A percentile compares a stretch with the other conserved stretches of the same genome.
phyloP scores from a whole-genome alignment of 306 rosid species.

The Coriaria nepalensis region DNA sequence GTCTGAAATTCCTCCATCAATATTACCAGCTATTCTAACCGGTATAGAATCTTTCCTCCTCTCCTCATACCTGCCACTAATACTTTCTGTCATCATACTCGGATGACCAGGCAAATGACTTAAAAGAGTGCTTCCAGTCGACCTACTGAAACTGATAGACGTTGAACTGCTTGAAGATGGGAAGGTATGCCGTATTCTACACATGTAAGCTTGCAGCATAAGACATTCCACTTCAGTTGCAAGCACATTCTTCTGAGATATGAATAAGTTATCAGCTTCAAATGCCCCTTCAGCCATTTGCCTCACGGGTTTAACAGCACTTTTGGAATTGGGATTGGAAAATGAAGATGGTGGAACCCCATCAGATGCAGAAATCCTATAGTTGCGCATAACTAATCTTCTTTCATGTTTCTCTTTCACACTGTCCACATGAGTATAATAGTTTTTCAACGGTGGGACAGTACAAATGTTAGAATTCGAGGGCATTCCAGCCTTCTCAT shows the following conservation, averaged over 20 bases:
- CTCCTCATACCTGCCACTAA: conserved; percentile 55
- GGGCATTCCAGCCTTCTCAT: conserved; percentile 42
- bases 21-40: conserved; percentile 82
- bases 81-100: conserved; percentile 44
- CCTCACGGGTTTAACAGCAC: conserved; percentile 39
- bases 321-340: conserved; percentile 42
- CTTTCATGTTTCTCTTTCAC: conserved; percentile 46
- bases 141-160: conserved; percentile 43
- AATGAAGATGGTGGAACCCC: conserved; percentile 34
- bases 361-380: conserved; percentile 32
- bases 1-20: conserved; percentile 73
- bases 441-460: conserved; percentile 40
- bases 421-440: conserved; percentile 54
- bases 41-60: conserved; percentile 87
- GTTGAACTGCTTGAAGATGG: conserved; percentile 48
- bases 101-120: conserved; percentile 61
- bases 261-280: conserved; percentile 43
- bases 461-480: conserved; percentile 34
- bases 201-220: conserved; percentile 77
- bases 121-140: conserved; percentile 34
- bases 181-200: conserved; percentile 69
- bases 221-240: conserved; percentile 80
- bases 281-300: conserved; percentile 43
- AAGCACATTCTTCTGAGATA: conserved; percentile 53
- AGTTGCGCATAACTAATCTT: conserved; percentile 27